These are phyloP conservation scores for Perkinsus chesapeaki DNA, from an alignment of 169 alveolate genomes.

Conservation along the genomic window DNA sequence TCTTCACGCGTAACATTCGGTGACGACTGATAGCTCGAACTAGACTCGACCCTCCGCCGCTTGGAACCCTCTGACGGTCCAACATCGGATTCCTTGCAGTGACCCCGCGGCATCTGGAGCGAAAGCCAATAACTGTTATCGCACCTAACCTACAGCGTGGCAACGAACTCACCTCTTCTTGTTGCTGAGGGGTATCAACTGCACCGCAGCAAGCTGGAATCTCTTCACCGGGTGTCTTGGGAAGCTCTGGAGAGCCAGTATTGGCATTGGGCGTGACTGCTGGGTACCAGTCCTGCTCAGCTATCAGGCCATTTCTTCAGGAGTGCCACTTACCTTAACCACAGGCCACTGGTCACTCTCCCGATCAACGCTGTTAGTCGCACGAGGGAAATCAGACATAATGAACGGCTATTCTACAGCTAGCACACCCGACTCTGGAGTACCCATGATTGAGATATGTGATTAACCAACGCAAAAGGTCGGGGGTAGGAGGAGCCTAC, in stretches of 20 bases:
- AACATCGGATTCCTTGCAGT: neutral
- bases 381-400: too few species aligned
- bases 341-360: too few species aligned
- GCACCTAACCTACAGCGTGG: neutral
- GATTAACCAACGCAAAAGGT: too few species aligned
- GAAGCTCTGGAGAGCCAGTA: neutral
- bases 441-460: too few species aligned
- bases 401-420: too few species aligned
- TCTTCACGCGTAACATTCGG: neutral
- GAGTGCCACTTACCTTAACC: too few species aligned
- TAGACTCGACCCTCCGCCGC: neutral
- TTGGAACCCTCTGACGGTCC: neutral
- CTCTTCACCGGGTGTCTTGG: neutral
- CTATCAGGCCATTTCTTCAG: too few species aligned
- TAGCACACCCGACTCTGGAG: too few species aligned
- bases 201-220: neutral
- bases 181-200: neutral
- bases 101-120: neutral
- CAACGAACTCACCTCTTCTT: neutral
- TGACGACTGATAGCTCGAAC: neutral
- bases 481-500: too few species aligned
- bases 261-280: neutral
- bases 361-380: too few species aligned
- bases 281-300: neutral
- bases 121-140: neutral